Conservation (phyloP, 2,329 filamentous ascomycete genomes). For the Ceratocystis destructans region DNA sequence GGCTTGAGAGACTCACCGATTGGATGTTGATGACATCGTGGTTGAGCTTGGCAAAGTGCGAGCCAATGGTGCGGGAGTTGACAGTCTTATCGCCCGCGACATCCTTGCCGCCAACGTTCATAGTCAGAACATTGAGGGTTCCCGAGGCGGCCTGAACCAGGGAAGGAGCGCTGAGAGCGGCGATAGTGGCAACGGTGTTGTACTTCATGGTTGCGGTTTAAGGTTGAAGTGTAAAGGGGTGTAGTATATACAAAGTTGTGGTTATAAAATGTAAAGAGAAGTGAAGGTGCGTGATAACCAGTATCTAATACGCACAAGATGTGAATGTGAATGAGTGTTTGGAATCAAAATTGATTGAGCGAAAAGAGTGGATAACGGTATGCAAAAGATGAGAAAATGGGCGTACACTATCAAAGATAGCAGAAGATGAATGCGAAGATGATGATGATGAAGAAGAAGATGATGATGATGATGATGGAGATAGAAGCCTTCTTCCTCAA, state of each 20-base stretch:
- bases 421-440: not conserved
- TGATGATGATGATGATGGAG: no score
- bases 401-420: not conserved
- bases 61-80: conserved; percentile 44
- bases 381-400: not conserved
- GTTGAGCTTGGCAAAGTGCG: conserved; percentile 40
- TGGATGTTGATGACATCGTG: conserved; percentile 53
- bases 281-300: not conserved
- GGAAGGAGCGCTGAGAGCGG: conserved; percentile 13
- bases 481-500: no score
- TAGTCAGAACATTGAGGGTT: conserved; percentile 39
- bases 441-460: not conserved
- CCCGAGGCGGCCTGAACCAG: conserved; percentile 21
- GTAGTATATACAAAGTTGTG: not conserved
- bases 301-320: not conserved
- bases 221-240: not conserved
- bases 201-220: conserved; percentile 15
- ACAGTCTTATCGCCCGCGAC: conserved; percentile 47
- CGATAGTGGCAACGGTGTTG: conserved; percentile 10
- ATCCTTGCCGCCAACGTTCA: conserved; percentile 48
- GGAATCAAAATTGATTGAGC: not conserved
- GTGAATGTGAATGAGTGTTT: no score
- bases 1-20: conserved; percentile 32
- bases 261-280: not conserved
- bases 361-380: no score